phyloP scores from a whole-genome alignment of 805 yeast species.

The Tetrapisispora iriomotensis region DNA sequence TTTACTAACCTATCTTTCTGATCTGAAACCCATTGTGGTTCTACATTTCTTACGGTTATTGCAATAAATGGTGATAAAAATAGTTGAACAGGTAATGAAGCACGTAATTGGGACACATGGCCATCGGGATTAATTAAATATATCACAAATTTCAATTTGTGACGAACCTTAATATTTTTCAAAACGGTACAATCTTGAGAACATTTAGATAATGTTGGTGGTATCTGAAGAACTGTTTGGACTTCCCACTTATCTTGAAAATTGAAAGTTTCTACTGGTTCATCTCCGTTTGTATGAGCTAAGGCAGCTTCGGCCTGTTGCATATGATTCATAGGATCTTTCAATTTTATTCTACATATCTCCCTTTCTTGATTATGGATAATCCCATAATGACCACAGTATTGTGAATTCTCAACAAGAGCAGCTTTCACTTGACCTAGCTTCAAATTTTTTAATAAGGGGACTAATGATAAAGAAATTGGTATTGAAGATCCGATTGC shows the following conservation, averaged over 20 bases:
- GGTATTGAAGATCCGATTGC: slow-evolving; percentile 80
- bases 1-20: slow-evolving; percentile 3
- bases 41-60: not conserved
- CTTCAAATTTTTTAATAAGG: slow-evolving; percentile 68
- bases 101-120: slow-evolving; percentile 83
- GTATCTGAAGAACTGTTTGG: slow-evolving; percentile 49
- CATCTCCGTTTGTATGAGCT: slow-evolving; percentile 14
- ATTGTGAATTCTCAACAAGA: slow-evolving; percentile 58
- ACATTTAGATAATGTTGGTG: slow-evolving; percentile 61
- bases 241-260: slow-evolving; percentile 67
- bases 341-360: slow-evolving; percentile 42
- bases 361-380: slow-evolving; percentile 53
- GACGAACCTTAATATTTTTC: slow-evolving; percentile 69
- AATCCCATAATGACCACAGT: slow-evolving; percentile 48
- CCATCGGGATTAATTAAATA: slow-evolving; percentile 82
- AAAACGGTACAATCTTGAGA: slow-evolving; percentile 81
- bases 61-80: slow-evolving; percentile 72
- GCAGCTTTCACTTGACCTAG: slow-evolving; percentile 65
- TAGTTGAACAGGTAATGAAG: slow-evolving; percentile 71
- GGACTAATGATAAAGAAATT: slow-evolving; percentile 61
- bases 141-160: slow-evolving; percentile 74
- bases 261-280: slow-evolving; percentile 11
- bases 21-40: not conserved
- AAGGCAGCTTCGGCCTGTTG: slow-evolving; percentile 11
- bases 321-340: slow-evolving; percentile 25